Conservation (phyloP, 2,329 filamentous ascomycete species). For the Trichoderma lentiforme region DNA sequence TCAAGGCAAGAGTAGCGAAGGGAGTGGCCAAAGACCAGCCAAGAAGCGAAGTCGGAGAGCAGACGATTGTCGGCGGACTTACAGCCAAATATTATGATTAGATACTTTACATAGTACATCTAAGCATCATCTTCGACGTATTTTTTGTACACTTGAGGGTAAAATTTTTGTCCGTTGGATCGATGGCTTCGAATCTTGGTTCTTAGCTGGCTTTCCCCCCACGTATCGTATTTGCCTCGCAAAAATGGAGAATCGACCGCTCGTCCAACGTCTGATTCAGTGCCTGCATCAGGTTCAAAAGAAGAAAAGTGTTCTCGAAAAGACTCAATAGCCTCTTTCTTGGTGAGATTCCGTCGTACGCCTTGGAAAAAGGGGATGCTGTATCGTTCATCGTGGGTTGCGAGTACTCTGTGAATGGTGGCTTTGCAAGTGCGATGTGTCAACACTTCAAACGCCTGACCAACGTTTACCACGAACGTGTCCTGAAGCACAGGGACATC, state of each 20-base stretch:
- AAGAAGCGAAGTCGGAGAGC: background rate
- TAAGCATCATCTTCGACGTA: conserved; percentile 40
- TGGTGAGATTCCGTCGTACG: conserved; percentile 44
- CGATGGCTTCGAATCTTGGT: conserved; percentile 53
- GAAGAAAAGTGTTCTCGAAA: conserved; percentile 38
- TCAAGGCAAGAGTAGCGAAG: conserved; percentile 16
- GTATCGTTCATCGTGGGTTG: conserved; percentile 34
- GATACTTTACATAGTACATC: background rate
- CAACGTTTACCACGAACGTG: conserved; percentile 57
- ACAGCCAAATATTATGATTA: conserved; percentile 17
- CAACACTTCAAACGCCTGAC: conserved; percentile 56
- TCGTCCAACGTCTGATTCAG: conserved; percentile 35
- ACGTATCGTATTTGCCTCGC: conserved; percentile 49
- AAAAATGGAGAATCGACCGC: conserved; percentile 49
- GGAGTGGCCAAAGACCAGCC: conserved; percentile 5
- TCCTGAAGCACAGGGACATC: conserved; percentile 45
- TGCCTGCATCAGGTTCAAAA: conserved; percentile 16
- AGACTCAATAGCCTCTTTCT: conserved; percentile 39
- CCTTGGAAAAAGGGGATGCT: conserved; percentile 50
- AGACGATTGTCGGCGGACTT: conserved; percentile 10
- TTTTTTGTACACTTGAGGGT: conserved; percentile 45
- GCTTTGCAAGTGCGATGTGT: conserved; percentile 53
- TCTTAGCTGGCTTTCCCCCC: conserved; percentile 52
- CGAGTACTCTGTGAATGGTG: conserved; percentile 46
- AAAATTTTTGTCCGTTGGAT: conserved; percentile 46